Percentiles rank a stretch among this genome's conserved stretches.
Evolutionary conservation across 495 filamentous ascomycete species (phyloP).

Genomic region (Talaromyces thailandensis): DNA sequence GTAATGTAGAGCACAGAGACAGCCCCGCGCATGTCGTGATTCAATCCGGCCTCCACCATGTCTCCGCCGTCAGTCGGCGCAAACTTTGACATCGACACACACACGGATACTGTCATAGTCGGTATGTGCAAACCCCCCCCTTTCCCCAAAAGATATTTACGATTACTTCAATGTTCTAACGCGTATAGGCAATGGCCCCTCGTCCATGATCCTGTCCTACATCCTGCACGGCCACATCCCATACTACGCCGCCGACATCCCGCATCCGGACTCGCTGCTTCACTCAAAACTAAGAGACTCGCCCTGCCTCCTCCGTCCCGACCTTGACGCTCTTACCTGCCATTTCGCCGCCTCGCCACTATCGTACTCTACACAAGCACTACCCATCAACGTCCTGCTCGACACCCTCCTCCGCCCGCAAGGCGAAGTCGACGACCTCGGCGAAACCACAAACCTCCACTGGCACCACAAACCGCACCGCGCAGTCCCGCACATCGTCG

Average conservation of each 20-base stretch:
- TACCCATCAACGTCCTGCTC: constrained; percentile 55
- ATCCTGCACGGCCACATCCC: constrained; percentile 60
- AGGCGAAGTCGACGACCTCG: constrained; percentile 47
- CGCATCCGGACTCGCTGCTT: constrained; percentile 53
- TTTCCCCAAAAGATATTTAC: too few species aligned
- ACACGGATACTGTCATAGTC: constrained; percentile 39
- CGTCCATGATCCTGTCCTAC: constrained; percentile 58
- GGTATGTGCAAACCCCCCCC: constrained; percentile 24
- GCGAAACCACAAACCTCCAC: constrained; percentile 40
- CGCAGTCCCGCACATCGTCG: constrained; percentile 47
- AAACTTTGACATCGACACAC: constrained; percentile 3
- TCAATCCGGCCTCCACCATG: constrained; percentile 2
- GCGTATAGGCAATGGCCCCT: constrained; percentile 51
- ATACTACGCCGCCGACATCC: constrained; percentile 41
- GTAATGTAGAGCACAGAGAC: background rate
- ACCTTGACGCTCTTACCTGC: constrained; percentile 39
- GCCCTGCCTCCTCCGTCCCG: constrained; percentile 36
- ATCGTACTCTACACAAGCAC: constrained; percentile 56
- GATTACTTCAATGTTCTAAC: too few species aligned
- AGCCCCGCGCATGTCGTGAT: background rate
- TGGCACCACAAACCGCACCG: constrained; percentile 45
- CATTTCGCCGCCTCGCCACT: constrained; percentile 54
- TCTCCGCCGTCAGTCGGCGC: constrained; percentile 3
- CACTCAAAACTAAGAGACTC: constrained; percentile 40
- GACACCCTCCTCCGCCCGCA: constrained; percentile 59